phyloP scores from a whole-genome alignment of 768 basidiomycete genomes.

The Auricularia cornea region DNA sequence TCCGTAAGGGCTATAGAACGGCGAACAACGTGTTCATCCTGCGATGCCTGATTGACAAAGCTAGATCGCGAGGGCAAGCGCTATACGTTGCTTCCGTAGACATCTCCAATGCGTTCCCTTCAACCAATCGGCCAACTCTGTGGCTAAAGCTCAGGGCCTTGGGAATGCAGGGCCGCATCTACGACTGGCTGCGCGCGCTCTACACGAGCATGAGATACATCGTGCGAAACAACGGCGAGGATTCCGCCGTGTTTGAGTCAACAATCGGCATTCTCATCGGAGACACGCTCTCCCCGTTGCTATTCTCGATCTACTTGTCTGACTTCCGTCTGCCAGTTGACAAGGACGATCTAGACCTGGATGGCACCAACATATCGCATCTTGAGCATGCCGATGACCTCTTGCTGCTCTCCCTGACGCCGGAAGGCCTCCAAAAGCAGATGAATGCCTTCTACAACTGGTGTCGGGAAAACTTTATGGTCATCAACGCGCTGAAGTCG shows the following conservation, averaged over 20 bases:
- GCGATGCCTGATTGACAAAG: conserved; percentile 14
- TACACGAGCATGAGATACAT: conserved; percentile 6
- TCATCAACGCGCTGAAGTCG: conserved; percentile 19
- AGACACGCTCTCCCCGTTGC: conserved; percentile 19
- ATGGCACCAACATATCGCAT: conserved; percentile 8
- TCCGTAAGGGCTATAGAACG: conserved; percentile 18
- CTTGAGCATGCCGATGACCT: conserved; percentile 24
- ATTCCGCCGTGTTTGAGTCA: conserved; percentile 14
- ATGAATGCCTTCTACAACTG: conserved; percentile 14
- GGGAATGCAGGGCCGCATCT: conserved; percentile 12
- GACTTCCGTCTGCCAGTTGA: conserved; percentile 11
- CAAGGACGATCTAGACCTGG: conserved; percentile 12
- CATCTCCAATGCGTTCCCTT: conserved; percentile 30
- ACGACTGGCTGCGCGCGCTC: conserved; percentile 10
- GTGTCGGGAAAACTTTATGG: conserved; percentile 20
- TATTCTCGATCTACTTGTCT: conserved; percentile 21
- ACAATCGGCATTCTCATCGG: conserved; percentile 20
- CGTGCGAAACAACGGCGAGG: neutral
- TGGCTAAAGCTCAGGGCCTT: conserved; percentile 21
- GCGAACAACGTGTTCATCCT: conserved; percentile 22
- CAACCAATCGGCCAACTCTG: conserved; percentile 22
- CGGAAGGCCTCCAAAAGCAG: conserved; percentile 13
- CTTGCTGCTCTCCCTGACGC: conserved; percentile 13
- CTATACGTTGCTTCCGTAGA: conserved; percentile 18
- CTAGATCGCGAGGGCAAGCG: conserved; percentile 3